Percentiles rank a stretch among this genome's conserved stretches.
These are phyloP conservation scores for Pyricularia pennisetigena DNA, from an alignment of 2,329 filamentous ascomycete species.

Conservation along the genomic window DNA sequence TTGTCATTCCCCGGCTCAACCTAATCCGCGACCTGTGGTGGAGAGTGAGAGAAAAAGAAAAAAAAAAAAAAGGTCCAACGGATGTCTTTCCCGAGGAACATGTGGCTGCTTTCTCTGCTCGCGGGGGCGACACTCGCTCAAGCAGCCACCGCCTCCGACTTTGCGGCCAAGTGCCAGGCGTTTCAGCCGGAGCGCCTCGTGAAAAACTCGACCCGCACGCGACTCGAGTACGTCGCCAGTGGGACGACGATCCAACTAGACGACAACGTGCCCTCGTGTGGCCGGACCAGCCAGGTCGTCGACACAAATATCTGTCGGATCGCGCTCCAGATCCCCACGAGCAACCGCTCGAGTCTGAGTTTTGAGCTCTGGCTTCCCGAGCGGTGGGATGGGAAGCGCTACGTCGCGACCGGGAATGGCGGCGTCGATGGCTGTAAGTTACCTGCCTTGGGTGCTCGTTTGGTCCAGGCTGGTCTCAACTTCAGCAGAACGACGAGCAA, in stretches of 20 bases:
- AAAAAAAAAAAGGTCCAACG: neutral
- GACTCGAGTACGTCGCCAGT: slow-evolving; percentile 1
- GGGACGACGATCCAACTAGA: slow-evolving; percentile 5
- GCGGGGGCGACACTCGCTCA: neutral
- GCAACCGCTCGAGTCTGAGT: slow-evolving; percentile 29
- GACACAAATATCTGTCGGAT: slow-evolving; percentile 17
- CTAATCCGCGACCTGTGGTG: neutral
- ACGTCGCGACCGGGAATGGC: slow-evolving; percentile 37
- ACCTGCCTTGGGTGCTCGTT: neutral
- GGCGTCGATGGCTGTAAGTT: slow-evolving; percentile 33
- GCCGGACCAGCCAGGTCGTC: slow-evolving; percentile 5
- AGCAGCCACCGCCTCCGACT: neutral
- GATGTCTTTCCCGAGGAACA: neutral
- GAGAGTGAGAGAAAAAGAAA: neutral
- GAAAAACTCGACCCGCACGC: neutral
- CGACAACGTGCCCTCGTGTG: slow-evolving; percentile 10
- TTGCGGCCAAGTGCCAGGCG: slow-evolving; percentile 1
- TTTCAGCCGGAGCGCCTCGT: slow-evolving; percentile 4
- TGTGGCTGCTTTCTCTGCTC: neutral
- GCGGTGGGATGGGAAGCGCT: slow-evolving; percentile 29
- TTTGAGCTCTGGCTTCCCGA: slow-evolving; percentile 38
- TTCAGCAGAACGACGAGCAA: neutral
- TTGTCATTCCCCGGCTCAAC: neutral
- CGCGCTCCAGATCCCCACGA: slow-evolving; percentile 17
- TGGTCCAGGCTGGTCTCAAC: neutral